Percentiles rank a stretch among this genome's conserved stretches.
phyloP scores from a whole-genome alignment of 2,329 filamentous ascomycete genomes.

The Ceratocystis lukuohia region DNA sequence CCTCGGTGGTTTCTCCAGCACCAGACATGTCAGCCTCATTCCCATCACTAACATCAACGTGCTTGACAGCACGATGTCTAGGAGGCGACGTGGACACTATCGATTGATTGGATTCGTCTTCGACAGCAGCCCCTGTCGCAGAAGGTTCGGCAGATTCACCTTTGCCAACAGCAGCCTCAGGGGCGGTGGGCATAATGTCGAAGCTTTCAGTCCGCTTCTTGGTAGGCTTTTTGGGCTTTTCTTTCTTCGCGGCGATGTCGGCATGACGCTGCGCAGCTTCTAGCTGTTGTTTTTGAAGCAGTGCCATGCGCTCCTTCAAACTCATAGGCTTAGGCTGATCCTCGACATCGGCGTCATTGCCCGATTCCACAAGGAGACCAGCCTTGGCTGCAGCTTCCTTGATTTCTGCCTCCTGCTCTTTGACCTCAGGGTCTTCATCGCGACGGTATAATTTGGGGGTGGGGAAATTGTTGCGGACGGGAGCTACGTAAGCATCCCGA shows the following conservation, averaged over 20 bases:
- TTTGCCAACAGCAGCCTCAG: conserved; percentile 25
- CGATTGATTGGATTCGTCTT: conserved; percentile 32
- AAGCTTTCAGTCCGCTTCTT: conserved; percentile 51
- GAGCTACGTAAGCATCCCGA: conserved; percentile 77
- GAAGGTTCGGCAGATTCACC: conserved; percentile 36
- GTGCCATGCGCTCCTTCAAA: conserved; percentile 85
- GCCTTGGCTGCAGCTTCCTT: conserved; percentile 54
- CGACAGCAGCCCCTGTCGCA: conserved; percentile 29
- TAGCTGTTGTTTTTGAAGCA: conserved; percentile 84
- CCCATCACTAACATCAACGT: conserved; percentile 35
- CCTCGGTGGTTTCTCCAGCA: conserved; percentile 50
- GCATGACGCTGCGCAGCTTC: conserved; percentile 77
- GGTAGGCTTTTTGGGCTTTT: conserved; percentile 61
- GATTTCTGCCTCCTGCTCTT: conserved; percentile 51
- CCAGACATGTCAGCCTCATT: conserved; percentile 54
- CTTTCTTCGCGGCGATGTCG: conserved; percentile 65
- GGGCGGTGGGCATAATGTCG: conserved; percentile 24
- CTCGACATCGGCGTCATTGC: conserved; percentile 46
- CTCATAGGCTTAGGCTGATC: conserved; percentile 85
- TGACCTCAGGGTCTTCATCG: conserved; percentile 70
- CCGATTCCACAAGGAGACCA: conserved; percentile 40
- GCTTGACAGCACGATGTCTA: conserved; percentile 31
- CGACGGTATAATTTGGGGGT: conserved; percentile 66
- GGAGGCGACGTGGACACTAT: conserved; percentile 40
- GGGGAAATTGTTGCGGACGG: conserved; percentile 50